Evolutionary conservation across 768 basidiomycete species (phyloP).

Genomic region (Fomitopsis serialis): DNA sequence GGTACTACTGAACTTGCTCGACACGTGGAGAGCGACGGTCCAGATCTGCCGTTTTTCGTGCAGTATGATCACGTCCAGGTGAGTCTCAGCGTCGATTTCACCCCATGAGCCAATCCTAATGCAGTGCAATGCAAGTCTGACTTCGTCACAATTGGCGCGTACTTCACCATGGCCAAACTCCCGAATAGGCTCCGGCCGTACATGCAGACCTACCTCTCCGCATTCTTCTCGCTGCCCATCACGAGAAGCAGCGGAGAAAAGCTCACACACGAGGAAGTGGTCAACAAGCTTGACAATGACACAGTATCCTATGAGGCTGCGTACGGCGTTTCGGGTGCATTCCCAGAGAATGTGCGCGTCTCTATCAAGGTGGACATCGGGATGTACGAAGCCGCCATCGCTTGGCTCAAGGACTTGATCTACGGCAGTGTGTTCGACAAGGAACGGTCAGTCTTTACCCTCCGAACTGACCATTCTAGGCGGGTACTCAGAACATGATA

Average conservation of each 20-base stretch:
- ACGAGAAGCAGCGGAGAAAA: slow-evolving; percentile 60
- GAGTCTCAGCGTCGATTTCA: too few species aligned
- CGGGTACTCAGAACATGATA: too few species aligned
- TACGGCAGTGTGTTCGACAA: slow-evolving; percentile 72
- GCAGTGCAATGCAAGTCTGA: slow-evolving; percentile 51
- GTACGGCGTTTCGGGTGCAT: slow-evolving; percentile 55
- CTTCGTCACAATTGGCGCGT: slow-evolving; percentile 78
- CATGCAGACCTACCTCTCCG: slow-evolving; percentile 69
- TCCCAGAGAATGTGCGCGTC: slow-evolving; percentile 70
- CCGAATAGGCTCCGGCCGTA: slow-evolving; percentile 75
- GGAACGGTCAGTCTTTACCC: slow-evolving; percentile 60
- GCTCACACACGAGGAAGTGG: slow-evolving; percentile 83
- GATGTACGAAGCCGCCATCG: slow-evolving; percentile 74
- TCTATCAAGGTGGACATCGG: slow-evolving; percentile 80
- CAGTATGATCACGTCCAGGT: slow-evolving; percentile 94
- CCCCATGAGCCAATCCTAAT: too few species aligned
- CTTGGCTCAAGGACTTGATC: slow-evolving; percentile 82
- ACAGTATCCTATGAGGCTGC: slow-evolving; percentile 82
- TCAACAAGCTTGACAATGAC: slow-evolving; percentile 84
- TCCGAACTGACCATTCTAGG: slow-evolving; percentile 35
- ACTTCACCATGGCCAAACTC: slow-evolving; percentile 71
- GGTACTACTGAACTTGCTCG: slow-evolving; percentile 44
- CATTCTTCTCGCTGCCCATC: slow-evolving; percentile 89
- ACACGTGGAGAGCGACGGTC: slow-evolving; percentile 65
- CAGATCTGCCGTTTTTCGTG: slow-evolving; percentile 77